phyloP scores from a whole-genome alignment of 1,284 basidiomycete species.

The Xerocomus minutiporus region DNA sequence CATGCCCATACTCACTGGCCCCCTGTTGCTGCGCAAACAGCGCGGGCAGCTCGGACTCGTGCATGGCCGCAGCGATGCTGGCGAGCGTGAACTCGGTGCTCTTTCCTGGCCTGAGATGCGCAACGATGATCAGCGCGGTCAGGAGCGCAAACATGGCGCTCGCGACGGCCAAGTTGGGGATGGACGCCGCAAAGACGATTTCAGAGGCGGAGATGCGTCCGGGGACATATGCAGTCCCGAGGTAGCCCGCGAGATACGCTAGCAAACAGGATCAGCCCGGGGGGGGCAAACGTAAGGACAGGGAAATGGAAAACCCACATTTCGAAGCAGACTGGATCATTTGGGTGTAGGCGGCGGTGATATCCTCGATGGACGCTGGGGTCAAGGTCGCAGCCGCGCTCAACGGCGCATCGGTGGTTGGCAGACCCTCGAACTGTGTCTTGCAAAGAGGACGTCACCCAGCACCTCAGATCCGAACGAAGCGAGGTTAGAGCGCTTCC shows the following conservation, averaged over 20 bases:
- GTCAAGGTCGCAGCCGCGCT: constrained; percentile 6
- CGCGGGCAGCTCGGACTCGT: constrained; percentile 26
- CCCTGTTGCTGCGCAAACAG: constrained; percentile 10
- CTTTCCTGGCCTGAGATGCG: constrained; percentile 22
- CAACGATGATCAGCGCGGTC: constrained; percentile 13
- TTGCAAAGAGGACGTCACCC: constrained; percentile 19
- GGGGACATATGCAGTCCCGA: constrained; percentile 27
- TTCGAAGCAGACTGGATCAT: constrained; percentile 22
- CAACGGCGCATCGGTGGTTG: background rate
- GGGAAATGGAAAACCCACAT: constrained; percentile 10
- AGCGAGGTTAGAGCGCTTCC: background rate
- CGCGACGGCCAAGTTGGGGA: constrained; percentile 24
- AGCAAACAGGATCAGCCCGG: background rate
- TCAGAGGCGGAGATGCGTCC: constrained; percentile 24
- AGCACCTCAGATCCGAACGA: constrained; percentile 16
- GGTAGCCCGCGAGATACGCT: constrained; percentile 17
- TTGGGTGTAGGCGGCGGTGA: constrained; percentile 22
- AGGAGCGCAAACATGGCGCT: constrained; percentile 23
- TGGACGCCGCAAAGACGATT: constrained; percentile 24
- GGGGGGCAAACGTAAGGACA: background rate
- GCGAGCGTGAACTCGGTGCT: constrained; percentile 25
- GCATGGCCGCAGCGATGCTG: constrained; percentile 23
- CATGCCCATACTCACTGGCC: background rate
- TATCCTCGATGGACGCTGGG: constrained; percentile 6
- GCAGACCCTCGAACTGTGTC: constrained; percentile 8